Conservation (phyloP, 805 yeast genomes). For the Candida odintsovae region DNA sequence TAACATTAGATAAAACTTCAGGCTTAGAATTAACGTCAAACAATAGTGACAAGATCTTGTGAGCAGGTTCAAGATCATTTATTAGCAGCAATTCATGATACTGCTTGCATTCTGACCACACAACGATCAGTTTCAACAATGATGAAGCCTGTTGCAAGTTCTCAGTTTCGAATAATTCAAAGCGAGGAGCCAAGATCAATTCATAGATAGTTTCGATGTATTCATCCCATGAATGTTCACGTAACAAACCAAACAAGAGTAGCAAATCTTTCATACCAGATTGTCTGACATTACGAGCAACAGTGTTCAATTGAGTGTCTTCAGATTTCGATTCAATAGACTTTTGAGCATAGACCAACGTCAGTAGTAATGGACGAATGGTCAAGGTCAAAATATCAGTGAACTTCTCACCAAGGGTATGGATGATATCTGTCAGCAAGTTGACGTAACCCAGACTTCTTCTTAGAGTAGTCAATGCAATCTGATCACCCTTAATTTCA, state of each 20-base stretch:
- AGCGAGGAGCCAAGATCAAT: slow-evolving; percentile 55
- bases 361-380: slow-evolving; percentile 31
- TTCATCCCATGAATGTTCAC: slow-evolving; percentile 52
- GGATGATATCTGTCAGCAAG: slow-evolving; percentile 49
- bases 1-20: slow-evolving; percentile 48
- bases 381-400: slow-evolving; percentile 33
- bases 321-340: slow-evolving; percentile 22
- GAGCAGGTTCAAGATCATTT: slow-evolving; percentile 50
- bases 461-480: slow-evolving; percentile 34
- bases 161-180: slow-evolving; percentile 62
- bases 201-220: slow-evolving; percentile 45
- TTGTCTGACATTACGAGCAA: slow-evolving; percentile 58
- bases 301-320: slow-evolving; percentile 19
- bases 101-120: slow-evolving; percentile 45
- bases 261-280: slow-evolving; percentile 60
- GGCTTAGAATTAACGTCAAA: slow-evolving; percentile 57
- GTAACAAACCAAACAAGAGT: slow-evolving; percentile 48
- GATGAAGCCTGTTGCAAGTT: slow-evolving; percentile 83
- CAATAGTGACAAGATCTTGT: slow-evolving; percentile 51
- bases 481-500: slow-evolving; percentile 17
- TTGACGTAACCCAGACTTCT: slow-evolving; percentile 61
- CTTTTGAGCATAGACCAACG: slow-evolving; percentile 48
- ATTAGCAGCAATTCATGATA: slow-evolving; percentile 47
- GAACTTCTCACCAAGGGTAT: slow-evolving; percentile 54
- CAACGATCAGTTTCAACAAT: slow-evolving; percentile 55